phyloP scores from a whole-genome alignment of 2,329 filamentous ascomycete genomes.

The Blastomyces silverae region DNA sequence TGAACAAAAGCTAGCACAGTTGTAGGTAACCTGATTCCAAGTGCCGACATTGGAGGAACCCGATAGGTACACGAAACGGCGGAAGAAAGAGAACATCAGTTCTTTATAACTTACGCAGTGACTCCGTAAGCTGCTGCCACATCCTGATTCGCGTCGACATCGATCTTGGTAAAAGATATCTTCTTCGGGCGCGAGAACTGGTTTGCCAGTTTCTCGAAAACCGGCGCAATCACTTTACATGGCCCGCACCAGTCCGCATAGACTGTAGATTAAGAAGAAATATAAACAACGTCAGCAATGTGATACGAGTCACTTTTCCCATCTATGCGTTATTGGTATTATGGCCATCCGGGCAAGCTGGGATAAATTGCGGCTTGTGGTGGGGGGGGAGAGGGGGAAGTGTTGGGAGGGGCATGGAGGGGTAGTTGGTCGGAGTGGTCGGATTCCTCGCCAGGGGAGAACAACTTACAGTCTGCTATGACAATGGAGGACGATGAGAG shows the following conservation, averaged over 20 bases:
- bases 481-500: constrained; percentile 70
- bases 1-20: background rate
- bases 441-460: background rate
- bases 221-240: constrained; percentile 74
- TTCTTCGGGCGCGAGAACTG: constrained; percentile 63
- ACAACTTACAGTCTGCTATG: constrained; percentile 74
- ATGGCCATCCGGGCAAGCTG: background rate
- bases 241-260: constrained; percentile 81
- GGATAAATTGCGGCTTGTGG: background rate
- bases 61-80: background rate
- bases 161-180: constrained; percentile 80
- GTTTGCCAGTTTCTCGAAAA: constrained; percentile 69
- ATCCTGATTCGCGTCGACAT: constrained; percentile 69
- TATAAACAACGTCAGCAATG: constrained; percentile 21
- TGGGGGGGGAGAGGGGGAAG: background rate
- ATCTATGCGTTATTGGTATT: background rate
- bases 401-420: constrained; percentile 7
- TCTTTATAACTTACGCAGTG: constrained; percentile 48
- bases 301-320: background rate
- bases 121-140: constrained; percentile 68
- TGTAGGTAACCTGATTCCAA: background rate
- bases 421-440: background rate
- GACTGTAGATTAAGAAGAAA: constrained; percentile 50
- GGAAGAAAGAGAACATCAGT: background rate
- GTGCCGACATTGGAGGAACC: background rate